These are phyloP conservation scores for Hymenoscyphus scutula DNA, from an alignment of 2,329 filamentous ascomycete species.

Conservation along the genomic window DNA sequence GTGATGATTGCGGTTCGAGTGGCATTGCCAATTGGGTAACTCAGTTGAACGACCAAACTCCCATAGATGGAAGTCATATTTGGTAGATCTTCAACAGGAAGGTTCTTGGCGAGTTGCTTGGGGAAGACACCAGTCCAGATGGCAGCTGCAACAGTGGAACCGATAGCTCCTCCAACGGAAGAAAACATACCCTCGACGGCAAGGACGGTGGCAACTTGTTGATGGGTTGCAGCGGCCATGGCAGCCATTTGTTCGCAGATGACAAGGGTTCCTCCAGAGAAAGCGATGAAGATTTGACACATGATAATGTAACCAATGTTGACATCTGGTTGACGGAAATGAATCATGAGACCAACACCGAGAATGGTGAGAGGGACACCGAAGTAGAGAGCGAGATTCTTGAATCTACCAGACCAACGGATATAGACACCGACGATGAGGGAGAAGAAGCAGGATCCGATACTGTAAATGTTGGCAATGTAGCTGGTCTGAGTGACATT, in stretches of 20 bases:
- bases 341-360: constrained; percentile 55
- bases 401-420: constrained; percentile 29
- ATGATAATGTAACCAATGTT: constrained; percentile 54
- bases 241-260: constrained; percentile 58
- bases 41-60: constrained; percentile 49
- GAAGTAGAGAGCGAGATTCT: constrained; percentile 21
- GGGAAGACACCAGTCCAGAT: constrained; percentile 61
- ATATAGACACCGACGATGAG: constrained; percentile 51
- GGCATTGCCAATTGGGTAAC: constrained; percentile 46
- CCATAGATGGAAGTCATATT: constrained; percentile 50
- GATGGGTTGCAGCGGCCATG: constrained; percentile 56
- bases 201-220: constrained; percentile 60
- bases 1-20: constrained; percentile 49
- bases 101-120: constrained; percentile 23
- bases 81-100: constrained; percentile 43
- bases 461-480: constrained; percentile 42
- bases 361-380: constrained; percentile 39
- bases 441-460: constrained; percentile 55
- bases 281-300: constrained; percentile 58
- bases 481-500: constrained; percentile 30
- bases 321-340: constrained; percentile 52
- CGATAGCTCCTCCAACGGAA: constrained; percentile 58
- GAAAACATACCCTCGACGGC: constrained; percentile 59
- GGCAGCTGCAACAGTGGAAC: constrained; percentile 57
- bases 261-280: constrained; percentile 55